Evolutionary conservation across 352 stramenopile genomes (phyloP).

Genomic region (Phytophthora idaei): DNA sequence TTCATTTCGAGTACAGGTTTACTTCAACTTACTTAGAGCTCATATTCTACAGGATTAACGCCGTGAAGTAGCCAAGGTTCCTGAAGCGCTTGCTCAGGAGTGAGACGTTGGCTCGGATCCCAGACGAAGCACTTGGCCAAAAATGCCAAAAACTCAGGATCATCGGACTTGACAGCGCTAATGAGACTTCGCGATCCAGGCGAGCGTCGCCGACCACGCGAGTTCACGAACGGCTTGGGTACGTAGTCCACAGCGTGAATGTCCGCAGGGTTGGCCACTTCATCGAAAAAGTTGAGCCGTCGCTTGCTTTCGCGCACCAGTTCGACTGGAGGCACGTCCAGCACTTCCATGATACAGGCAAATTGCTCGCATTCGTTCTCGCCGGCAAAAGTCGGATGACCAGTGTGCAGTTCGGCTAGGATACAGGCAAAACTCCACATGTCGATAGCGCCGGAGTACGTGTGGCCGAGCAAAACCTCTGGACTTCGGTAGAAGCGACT

Average conservation of each 20-base stretch:
- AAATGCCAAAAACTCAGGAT: conserved; percentile 65
- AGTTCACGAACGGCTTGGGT: conserved; percentile 66
- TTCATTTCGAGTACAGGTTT: conserved; percentile 15
- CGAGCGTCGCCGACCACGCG: conserved; percentile 53
- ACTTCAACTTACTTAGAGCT: conserved; percentile 30
- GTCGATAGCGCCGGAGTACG: conserved; percentile 79
- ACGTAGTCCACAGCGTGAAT: conserved; percentile 28
- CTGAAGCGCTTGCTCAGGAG: conserved; percentile 54
- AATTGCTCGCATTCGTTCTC: conserved; percentile 87
- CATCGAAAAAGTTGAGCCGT: conserved; percentile 71
- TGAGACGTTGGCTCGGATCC: conserved; percentile 65
- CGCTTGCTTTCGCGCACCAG: conserved; percentile 64
- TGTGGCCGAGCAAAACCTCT: conserved; percentile 96
- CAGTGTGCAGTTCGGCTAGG: conserved; percentile 80
- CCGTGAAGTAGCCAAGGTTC: conserved; percentile 61
- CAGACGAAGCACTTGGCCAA: conserved; percentile 71
- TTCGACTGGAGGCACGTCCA: conserved; percentile 50
- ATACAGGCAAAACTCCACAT: conserved; percentile 93
- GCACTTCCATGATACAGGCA: conserved; percentile 86
- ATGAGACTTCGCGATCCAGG: conserved; percentile 47
- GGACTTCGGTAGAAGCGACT: conserved; percentile 97
- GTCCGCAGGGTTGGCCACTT: conserved; percentile 28
- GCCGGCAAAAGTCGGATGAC: conserved; percentile 85
- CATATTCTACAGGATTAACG: conserved; percentile 31
- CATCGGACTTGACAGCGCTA: conserved; percentile 46